Base-by-base conservation (phyloP, 148 eudicot genomes). In the Cornus florida region DNA sequence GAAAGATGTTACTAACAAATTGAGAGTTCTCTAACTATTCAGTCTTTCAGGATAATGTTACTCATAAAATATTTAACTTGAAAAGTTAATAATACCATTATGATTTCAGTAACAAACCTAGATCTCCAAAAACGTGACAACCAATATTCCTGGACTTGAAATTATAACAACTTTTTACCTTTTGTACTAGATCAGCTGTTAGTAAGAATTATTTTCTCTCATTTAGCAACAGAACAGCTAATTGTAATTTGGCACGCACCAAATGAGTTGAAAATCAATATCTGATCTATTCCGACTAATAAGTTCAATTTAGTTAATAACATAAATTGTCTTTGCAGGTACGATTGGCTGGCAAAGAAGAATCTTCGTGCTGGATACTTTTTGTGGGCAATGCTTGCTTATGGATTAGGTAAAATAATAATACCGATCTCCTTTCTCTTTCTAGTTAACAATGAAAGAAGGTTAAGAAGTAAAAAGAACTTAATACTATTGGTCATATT, bases 281-380 rank as follows among this genome's bases (percentile, higher is more conserved):
- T 57, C 46, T 4, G 2, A 19, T 4, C 28, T 28, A 16, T 33
- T 32, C 76, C 69, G 62, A 67, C 13, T 39, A 62, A 66, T 33
- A 28, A 16, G 41, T 35, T 31, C 12, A 48, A 17, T 22, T 46
- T 50, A 53, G 19, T 46, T 3, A 67, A 16, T 73, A 20, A 59
- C 6, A 70, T 59, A 24, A 19, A 10, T 7, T 60, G 14, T 19
- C 23, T 50, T 56, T 74, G 78, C 88, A 94, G 96, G 87, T 94
- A 88, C 73, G 98, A 94, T 83, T 94, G 96, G 96, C 85, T 94
- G 80, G 94, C 92, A 33, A 88, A 92, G 80, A 92, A 88, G 87
- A 88, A 72, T 69, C 88, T 94, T 67, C 91, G 88, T 81, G 85
- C 96, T 50, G 98, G 98, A 72, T 94, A 94, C 85, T 94, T 94